A percentile compares a stretch with the other conserved stretches of the same genome.
Evolutionary conservation across 202 grass and related monocot species (phyloP).

Genomic region (Zizania palustris): DNA sequence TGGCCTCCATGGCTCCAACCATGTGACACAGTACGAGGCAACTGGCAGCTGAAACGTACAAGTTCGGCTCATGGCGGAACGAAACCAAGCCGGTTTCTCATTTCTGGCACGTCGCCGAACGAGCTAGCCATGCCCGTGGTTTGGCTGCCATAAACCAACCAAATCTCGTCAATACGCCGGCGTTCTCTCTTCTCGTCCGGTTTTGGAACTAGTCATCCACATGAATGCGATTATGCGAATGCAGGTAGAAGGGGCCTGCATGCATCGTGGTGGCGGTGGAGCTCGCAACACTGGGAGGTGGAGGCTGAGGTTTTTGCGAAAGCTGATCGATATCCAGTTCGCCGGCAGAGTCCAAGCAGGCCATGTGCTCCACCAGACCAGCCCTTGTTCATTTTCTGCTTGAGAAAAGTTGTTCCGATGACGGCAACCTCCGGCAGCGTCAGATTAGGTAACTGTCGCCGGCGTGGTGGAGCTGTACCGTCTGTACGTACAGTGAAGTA

Average conservation of each 20-base stretch:
- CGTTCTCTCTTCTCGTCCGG: neutral
- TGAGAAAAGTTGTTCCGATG: neutral
- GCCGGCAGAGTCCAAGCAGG: slow-evolving; percentile 4
- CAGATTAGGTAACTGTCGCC: neutral
- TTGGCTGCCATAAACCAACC: neutral
- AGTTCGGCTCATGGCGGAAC: neutral
- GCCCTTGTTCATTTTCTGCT: too few relatives aligned
- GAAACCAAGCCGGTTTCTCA: neutral
- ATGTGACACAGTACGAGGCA: neutral
- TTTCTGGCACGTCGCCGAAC: neutral
- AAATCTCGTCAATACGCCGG: neutral
- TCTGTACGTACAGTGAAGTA: neutral
- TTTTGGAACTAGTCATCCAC: neutral
- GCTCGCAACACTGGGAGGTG: neutral
- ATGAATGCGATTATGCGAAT: too few relatives aligned
- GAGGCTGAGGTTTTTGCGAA: neutral
- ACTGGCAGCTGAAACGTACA: neutral
- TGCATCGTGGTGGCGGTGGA: neutral
- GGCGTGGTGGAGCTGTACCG: neutral
- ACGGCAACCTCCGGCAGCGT: neutral
- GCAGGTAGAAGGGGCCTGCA: neutral
- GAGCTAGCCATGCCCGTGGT: neutral
- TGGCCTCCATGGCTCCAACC: neutral
- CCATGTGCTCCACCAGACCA: neutral
- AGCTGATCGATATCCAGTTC: neutral